Evolutionary conservation across 805 yeast genomes (phyloP).

Genomic region (Pichia thaimueangensis): DNA sequence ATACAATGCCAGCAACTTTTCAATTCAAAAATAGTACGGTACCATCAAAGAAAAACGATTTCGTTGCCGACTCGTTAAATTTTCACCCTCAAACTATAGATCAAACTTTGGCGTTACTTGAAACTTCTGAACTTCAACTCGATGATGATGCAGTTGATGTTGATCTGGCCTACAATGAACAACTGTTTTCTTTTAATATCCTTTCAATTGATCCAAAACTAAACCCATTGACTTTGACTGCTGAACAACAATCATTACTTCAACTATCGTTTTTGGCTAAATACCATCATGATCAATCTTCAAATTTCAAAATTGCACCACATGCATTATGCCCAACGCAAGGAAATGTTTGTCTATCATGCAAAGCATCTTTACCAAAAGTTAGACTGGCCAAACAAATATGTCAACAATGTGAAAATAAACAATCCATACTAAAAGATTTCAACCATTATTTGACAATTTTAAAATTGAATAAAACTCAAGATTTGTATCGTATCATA

Average conservation of each 20-base stretch:
- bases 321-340: constrained; percentile 14
- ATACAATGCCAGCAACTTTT: constrained; percentile 5
- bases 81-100: constrained; percentile 9
- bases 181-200: constrained; percentile 17
- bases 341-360: constrained; percentile 14
- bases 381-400: constrained; percentile 16
- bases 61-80: constrained; percentile 4
- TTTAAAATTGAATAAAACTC: constrained; percentile 20
- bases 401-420: constrained; percentile 21
- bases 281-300: constrained; percentile 18
- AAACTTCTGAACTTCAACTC: constrained; percentile 14
- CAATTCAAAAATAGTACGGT: constrained; percentile 8
- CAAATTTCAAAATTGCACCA: constrained; percentile 7
- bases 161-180: constrained; percentile 17
- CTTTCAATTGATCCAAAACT: constrained; percentile 21
- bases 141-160: constrained; percentile 13
- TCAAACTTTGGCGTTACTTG: constrained; percentile 15
- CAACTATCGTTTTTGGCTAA: constrained; percentile 18
- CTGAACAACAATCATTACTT: constrained; percentile 19
- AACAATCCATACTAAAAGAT: constrained; percentile 20
- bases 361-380: constrained; percentile 10
- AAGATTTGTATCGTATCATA: constrained; percentile 23
- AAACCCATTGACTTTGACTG: constrained; percentile 18
- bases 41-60: constrained; percentile 2
- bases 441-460: constrained; percentile 23